Base-by-base conservation (phyloP, 331 rosid genomes). In the Malus hybrid region DNA sequence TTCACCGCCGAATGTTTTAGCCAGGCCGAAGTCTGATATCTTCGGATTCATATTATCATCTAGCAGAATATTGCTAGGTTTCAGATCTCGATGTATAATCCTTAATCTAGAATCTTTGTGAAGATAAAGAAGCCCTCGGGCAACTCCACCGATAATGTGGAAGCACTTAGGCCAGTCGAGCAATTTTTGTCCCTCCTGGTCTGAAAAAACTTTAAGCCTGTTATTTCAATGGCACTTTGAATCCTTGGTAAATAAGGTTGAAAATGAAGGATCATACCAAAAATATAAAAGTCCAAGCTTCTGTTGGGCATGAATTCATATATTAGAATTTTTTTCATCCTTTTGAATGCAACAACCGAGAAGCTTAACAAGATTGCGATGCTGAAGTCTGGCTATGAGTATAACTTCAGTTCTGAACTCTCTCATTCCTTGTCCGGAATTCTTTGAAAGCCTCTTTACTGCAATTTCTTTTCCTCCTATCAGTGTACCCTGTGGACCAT, bases 21-120 rank as follows among this genome's bases (percentile, higher is more conserved):
- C 79, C 58, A 75, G 36, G 16, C 79, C 79, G 6, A 75, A 75
- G 42, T 75, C 79, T 66, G 79, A 75, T 53, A 75, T 75, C 26
- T 66, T 75, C 0, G 79, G 79, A n/a, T 34, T 75, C 79, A 75
- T 75, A 20, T 33, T 13, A 7, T 66, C 3, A 55, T 75, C 79
- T 2, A 75, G 66, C 19, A 75, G 18, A 10, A 75, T 46, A 34
- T 75, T 75, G 26, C 79, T 66, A 55, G 73, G 28, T 75, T 75
- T 75, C 32, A 53, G 12, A 70, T 70, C 75, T 70, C 64, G 55
- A 30, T 70, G 64, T 16, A 70, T 32, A 52, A 70, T 70, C 48
- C 63, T 70, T 53, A 70, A 30, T 32, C 74, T 70, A 10, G 74
- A 70, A 29, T 70, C 73, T 14, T 75, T 57, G 10, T 75, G 79